Evolutionary conservation across 306 rosid species (phyloP).

Genomic region (Cicer chorassanicum): DNA sequence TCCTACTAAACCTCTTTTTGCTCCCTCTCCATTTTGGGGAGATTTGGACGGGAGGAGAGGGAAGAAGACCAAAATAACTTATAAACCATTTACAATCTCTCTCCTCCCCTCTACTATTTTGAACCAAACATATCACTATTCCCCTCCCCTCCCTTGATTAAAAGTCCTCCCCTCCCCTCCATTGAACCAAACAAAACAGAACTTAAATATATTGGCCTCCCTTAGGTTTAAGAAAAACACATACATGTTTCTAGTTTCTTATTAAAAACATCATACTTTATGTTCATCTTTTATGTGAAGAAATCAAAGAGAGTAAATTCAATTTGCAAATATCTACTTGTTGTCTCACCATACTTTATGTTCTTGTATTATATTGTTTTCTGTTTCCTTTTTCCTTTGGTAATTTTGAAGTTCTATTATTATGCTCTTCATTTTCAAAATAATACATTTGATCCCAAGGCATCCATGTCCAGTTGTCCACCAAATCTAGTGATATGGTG

Average conservation of each 20-base stretch:
- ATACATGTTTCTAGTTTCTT: not conserved
- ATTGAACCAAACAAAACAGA: too few species aligned
- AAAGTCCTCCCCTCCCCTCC: too few species aligned
- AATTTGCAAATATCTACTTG: not conserved
- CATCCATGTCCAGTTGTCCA: not conserved
- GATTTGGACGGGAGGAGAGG: too few species aligned
- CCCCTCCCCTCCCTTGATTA: too few species aligned
- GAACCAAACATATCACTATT: too few species aligned
- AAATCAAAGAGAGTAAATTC: not conserved
- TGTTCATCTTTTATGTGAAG: not conserved
- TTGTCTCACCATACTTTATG: not conserved
- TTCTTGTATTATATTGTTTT: not conserved
- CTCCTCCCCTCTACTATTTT: too few species aligned
- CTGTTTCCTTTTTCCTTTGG: not conserved
- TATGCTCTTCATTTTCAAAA: not conserved
- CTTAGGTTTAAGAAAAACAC: conserved; percentile 12
- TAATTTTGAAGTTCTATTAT: conserved; percentile 3
- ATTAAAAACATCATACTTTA: not conserved
- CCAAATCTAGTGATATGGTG: conserved; percentile 4
- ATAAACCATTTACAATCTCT: too few species aligned
- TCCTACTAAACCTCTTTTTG: too few species aligned
- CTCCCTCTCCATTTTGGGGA: too few species aligned
- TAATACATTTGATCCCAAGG: not conserved
- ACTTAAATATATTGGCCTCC: not conserved
- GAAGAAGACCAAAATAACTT: too few species aligned